Conservation (phyloP, 1,284 basidiomycete species). For the Pterulicium gracile region DNA sequence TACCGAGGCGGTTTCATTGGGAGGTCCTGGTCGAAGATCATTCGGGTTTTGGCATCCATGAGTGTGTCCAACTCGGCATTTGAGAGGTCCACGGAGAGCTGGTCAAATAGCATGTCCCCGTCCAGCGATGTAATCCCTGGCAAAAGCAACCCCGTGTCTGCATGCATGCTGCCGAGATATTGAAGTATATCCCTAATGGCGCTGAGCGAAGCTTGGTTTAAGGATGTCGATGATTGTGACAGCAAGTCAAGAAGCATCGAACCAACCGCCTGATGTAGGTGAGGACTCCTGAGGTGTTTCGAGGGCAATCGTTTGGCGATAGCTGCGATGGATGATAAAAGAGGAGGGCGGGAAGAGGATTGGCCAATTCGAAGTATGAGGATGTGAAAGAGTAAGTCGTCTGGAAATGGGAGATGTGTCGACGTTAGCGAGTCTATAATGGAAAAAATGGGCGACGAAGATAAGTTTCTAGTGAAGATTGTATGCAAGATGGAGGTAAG, state of each 20-base stretch:
- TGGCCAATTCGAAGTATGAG: neutral
- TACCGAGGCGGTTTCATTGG: neutral
- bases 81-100: neutral
- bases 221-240: neutral
- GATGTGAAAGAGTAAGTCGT: neutral
- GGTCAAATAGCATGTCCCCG: neutral
- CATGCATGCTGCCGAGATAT: no score
- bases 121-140: neutral
- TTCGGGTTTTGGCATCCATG: neutral
- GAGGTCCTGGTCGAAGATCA: neutral
- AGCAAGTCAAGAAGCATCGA: neutral
- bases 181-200: neutral
- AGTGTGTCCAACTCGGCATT: neutral
- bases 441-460: neutral
- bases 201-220: neutral
- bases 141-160: neutral
- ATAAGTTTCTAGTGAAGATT: conserved; percentile 17
- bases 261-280: neutral
- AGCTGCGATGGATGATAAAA: neutral
- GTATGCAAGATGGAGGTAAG: conserved; percentile 19
- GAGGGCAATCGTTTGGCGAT: neutral
- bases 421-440: neutral
- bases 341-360: neutral
- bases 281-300: neutral
- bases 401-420: neutral